A percentile compares a stretch with the other conserved stretches of the same genome.
Evolutionary conservation across 495 filamentous ascomycete species (phyloP).

Genomic region (Podospora australis): DNA sequence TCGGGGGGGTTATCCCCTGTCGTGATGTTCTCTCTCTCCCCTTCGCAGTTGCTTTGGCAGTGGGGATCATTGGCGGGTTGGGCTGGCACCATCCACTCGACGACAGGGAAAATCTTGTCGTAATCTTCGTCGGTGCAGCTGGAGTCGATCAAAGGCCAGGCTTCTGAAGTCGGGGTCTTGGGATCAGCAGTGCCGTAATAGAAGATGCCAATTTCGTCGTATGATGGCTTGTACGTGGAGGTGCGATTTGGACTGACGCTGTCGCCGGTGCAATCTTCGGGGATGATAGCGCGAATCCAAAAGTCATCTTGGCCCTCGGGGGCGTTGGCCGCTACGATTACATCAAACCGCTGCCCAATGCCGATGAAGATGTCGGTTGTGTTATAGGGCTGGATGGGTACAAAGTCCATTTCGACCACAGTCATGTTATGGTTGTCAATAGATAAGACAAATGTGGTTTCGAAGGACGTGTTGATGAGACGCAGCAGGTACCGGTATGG

Average conservation of each 20-base stretch:
- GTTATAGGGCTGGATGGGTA: constrained; percentile 42
- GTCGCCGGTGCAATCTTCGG: constrained; percentile 16
- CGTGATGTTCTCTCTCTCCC: too few relatives aligned
- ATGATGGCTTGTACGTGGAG: constrained; percentile 2
- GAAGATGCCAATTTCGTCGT: constrained; percentile 31
- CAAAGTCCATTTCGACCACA: constrained; percentile 47
- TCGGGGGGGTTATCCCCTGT: constrained; percentile 29
- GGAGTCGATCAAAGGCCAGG: constrained; percentile 23
- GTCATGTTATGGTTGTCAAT: constrained; percentile 50
- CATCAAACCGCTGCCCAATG: constrained; percentile 65
- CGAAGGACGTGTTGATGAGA: constrained; percentile 50
- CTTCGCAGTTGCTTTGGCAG: too few relatives aligned
- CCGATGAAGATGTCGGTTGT: constrained; percentile 45
- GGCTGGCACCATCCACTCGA: too few relatives aligned
- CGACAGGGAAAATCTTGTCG: too few relatives aligned
- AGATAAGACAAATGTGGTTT: constrained; percentile 41
- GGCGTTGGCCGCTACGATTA: constrained; percentile 57
- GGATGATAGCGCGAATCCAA: constrained; percentile 46
- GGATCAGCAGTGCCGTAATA: constrained; percentile 25
- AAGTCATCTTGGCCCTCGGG: constrained; percentile 37
- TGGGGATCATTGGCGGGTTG: too few relatives aligned
- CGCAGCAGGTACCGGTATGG: constrained; percentile 44
- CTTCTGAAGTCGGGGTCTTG: constrained; percentile 28
- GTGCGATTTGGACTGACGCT: constrained; percentile 17
- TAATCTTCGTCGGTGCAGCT: too few relatives aligned